Evolutionary conservation across 148 eudicot genomes (phyloP), one percentile per base, ranked within the genome.

Genomic region (Vaccinium macrocarpon): DNA sequence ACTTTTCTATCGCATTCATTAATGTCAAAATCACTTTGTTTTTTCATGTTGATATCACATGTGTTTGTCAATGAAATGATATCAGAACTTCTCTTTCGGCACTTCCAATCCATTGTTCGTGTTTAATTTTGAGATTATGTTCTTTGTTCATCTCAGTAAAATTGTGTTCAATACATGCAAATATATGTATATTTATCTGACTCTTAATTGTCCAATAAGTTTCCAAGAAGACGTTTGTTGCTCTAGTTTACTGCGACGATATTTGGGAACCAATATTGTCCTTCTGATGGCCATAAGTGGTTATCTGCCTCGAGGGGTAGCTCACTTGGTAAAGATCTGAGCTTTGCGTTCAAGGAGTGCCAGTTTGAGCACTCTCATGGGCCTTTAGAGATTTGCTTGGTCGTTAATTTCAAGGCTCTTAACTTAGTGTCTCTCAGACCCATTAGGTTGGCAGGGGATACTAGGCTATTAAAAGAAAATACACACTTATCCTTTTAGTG

Each of bases 31-130:
- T 81, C 48, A 12, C 13, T 55, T 81, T 1, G 11, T 16, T 42
- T 8, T 74, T 46, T 46, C 78, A 75, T 46, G 29, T 21, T 9
- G 2, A 46, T 74, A 46, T 2, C 13, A 15, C 13, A 64, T 7
- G 57, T 15, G 83, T 64, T 64, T 64, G 4, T n/a, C 55, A 75
- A 81, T 38, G 55, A 42, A 46, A 48, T 62, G 75, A 81, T 48
- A 18, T 35, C 6, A 64, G 57, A 48, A 14, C 21, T 48, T 68
- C 50, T 46, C 42, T 23, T 1, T 48, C 57, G 5, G 8, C 0
- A 23, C 7, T 81, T 62, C 25, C 29, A 48, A 16, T 9, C 9
- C 35, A 18, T 81, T 35, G 14, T n/a, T 48, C 4, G 13, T 73
- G 27, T 61, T 81, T 61, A 61, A 21, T 46, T 15, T 46, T 48